Evolutionary conservation across 345 rosid genomes (phyloP).

Genomic region (Salix purpurea): DNA sequence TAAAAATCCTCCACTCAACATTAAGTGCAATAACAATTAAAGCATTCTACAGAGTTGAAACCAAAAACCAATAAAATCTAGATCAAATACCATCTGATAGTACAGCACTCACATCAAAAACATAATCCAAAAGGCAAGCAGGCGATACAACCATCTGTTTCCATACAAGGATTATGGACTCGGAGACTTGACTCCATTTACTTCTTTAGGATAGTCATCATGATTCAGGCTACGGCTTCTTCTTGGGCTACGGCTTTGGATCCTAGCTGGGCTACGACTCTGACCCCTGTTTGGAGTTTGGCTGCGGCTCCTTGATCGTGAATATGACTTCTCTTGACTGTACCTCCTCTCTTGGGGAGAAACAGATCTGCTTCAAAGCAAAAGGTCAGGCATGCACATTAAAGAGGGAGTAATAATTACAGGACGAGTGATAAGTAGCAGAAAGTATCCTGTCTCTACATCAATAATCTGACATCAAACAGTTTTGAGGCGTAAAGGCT

Average conservation of each 20-base stretch:
- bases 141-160: neutral
- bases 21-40: neutral
- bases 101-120: neutral
- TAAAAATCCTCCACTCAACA: neutral
- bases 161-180: conserved; percentile 39
- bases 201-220: conserved; percentile 31
- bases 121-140: conserved; percentile 1
- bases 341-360: conserved; percentile 28
- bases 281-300: conserved; percentile 44
- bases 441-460: neutral
- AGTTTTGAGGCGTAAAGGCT: neutral
- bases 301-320: conserved; percentile 62
- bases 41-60: conserved; percentile 7
- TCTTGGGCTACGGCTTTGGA: conserved; percentile 17
- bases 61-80: conserved; percentile 5
- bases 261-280: conserved; percentile 11
- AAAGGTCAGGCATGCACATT: neutral
- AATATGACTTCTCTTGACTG: conserved; percentile 32
- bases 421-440: neutral
- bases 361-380: conserved; percentile 27
- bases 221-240: conserved; percentile 32
- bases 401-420: neutral
- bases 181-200: conserved; percentile 62
- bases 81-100: conserved; percentile 4
- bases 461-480: neutral